Evolutionary conservation across 2,329 filamentous ascomycete species (phyloP), one percentile per base, ranked within the genome.

Genomic region (Camillea tinctor): DNA sequence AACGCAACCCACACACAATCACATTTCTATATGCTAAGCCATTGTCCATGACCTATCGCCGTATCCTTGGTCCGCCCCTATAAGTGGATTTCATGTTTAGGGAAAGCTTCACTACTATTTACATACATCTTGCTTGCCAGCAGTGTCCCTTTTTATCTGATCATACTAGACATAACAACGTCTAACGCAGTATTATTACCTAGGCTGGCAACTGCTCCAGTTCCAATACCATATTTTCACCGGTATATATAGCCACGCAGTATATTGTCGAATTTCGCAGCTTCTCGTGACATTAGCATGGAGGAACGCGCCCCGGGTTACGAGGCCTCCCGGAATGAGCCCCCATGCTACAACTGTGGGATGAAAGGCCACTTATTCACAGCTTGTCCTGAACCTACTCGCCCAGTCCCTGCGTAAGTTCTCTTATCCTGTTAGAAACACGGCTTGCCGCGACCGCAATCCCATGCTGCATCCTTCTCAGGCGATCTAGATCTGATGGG

Each of bases 361-460:
- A 64, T 72, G 62, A 67, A 64, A 52, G 72, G 72, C 20, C 72
- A 74, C 60, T 61, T 72, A 60, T 72, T 73, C 57, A 70, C 66
- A 36, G 71, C 72, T 52, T 74, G 72, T 55, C 71, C 72, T 9
- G 71, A 74, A 57, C 71, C 72, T 40, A 68, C 71, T 50, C 59
- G 72, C 55, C 66, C 68, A 54, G 63, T 72, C n/a, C 72, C 72
- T 53, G 72, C 71, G 72, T 74, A 70, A 70, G 72, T 68, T 49
- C 19, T 58, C 19, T 36, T 58, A 19, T 30, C 56, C 24, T 23
- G 30, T 51, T 23, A 36, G 50, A 54, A 49, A 52, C 19, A 6
- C 22, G 19, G 50, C 50, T 23, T 55, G 20, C 26, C 24, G 19
- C 53, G 52, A 36, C 36, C 6, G 26, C 22, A 19, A 61, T 40